phyloP scores from a whole-genome alignment of 1,284 basidiomycete species.

The Ceratobasidium sp. region DNA sequence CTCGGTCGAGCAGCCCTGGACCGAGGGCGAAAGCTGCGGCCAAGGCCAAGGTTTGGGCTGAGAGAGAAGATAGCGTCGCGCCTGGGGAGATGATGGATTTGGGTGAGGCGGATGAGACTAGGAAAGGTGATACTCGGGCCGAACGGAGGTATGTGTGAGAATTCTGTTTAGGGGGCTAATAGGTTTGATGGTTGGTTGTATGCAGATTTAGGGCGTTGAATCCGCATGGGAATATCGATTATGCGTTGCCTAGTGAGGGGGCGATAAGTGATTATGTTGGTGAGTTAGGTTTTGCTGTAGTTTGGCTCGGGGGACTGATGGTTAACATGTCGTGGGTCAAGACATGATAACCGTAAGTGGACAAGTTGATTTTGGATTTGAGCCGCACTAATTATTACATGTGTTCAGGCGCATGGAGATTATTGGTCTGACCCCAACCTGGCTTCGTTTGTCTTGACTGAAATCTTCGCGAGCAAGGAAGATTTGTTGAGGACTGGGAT shows the following conservation, averaged over 20 bases:
- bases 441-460: conserved; percentile 55
- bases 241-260: conserved; percentile 54
- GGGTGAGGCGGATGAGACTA: conserved; percentile 49
- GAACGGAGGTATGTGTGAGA: conserved; percentile 53
- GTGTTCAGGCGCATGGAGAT: conserved; percentile 53
- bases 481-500: conserved; percentile 55
- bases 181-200: not conserved
- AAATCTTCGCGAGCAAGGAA: conserved; percentile 55
- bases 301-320: not conserved
- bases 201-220: conserved; percentile 55
- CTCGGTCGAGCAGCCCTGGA: no score
- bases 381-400: not conserved
- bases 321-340: conserved; percentile 12
- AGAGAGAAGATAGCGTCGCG: conserved; percentile 15
- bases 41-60: conserved; percentile 15
- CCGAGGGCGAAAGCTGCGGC: conserved; percentile 3
- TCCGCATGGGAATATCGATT: conserved; percentile 56
- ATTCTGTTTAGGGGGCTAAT: not conserved
- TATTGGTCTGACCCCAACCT: conserved; percentile 56
- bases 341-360: conserved; percentile 54
- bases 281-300: conserved; percentile 38
- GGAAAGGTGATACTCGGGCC: conserved; percentile 52
- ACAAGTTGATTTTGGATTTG: conserved; percentile 11
- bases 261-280: conserved; percentile 56
- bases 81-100: conserved; percentile 51